phyloP scores from a whole-genome alignment of 129 eudicot genomes.

The Apium graveolens region DNA sequence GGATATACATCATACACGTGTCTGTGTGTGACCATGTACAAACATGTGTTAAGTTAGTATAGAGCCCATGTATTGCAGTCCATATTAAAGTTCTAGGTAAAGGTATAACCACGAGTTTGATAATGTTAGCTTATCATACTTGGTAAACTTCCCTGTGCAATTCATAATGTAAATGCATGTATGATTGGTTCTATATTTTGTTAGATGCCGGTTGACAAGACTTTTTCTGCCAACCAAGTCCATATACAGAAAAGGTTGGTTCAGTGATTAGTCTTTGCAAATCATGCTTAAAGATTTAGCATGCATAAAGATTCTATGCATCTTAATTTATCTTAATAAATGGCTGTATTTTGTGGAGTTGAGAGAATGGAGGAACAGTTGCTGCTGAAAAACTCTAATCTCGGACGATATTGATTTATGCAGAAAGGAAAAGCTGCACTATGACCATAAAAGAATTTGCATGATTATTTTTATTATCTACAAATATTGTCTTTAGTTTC shows the following conservation, averaged over 20 bases:
- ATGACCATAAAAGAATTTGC: not conserved
- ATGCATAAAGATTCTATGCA: not conserved
- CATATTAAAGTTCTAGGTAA: not conserved
- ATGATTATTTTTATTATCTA: not conserved
- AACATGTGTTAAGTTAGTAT: not conserved
- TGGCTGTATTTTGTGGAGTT: not conserved
- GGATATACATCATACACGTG: no score
- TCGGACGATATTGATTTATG: not conserved
- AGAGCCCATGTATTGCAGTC: not conserved
- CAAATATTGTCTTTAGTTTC: not conserved
- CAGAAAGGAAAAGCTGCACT: not conserved
- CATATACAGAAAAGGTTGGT: not conserved
- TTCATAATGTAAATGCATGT: not conserved
- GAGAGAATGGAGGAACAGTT: not conserved
- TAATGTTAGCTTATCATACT: not conserved
- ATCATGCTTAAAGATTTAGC: not conserved
- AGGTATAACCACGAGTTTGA: not conserved
- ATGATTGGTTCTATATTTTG: not conserved
- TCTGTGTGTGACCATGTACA: not conserved
- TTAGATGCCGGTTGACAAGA: not conserved
- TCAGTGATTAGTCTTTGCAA: not conserved
- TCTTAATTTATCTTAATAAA: not conserved
- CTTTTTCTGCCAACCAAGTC: not conserved
- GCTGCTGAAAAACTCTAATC: not conserved
- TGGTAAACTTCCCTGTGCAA: not conserved